These are phyloP conservation scores for Colletotrichum sp. DNA, from an alignment of 2,329 filamentous ascomycete genomes.

Conservation along the genomic window DNA sequence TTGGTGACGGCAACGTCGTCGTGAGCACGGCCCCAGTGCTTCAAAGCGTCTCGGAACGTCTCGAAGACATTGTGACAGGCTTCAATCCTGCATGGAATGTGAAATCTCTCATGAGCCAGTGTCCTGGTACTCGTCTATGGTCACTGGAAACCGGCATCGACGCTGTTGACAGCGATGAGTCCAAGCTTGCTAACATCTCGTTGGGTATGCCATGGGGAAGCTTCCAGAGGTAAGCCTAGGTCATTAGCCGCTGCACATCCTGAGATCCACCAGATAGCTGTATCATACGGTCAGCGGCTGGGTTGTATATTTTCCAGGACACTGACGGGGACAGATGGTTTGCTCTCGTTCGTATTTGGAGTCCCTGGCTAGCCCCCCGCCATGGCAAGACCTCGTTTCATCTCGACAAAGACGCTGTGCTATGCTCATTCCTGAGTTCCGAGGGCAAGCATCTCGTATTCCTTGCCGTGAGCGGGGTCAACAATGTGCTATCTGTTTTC, in stretches of 20 bases:
- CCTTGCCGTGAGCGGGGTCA: constrained; percentile 77
- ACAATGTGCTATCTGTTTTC: constrained; percentile 74
- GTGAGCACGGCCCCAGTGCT: constrained; percentile 41
- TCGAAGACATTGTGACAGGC: constrained; percentile 62
- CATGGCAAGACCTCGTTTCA: constrained; percentile 74
- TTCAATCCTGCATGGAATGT: constrained; percentile 63
- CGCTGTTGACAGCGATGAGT: constrained; percentile 60
- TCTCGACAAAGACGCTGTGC: constrained; percentile 77
- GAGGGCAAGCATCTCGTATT: constrained; percentile 79
- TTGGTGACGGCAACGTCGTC: constrained; percentile 68
- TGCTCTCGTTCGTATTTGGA: constrained; percentile 78
- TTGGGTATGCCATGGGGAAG: constrained; percentile 68
- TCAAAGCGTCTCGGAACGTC: constrained; percentile 37
- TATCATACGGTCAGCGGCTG: background rate
- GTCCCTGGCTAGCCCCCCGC: constrained; percentile 86
- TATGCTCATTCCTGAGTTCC: constrained; percentile 77
- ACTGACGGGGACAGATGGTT: constrained; percentile 68
- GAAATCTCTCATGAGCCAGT: constrained; percentile 64
- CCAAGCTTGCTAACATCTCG: constrained; percentile 59
- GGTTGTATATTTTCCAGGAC: background rate
- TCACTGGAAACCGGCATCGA: constrained; percentile 63
- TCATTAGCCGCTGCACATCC: background rate
- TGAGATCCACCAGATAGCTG: background rate
- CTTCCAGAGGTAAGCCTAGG: constrained; percentile 53
- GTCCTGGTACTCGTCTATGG: constrained; percentile 74